phyloP scores from a whole-genome alignment of 129 eudicot species.

The Oenanthe sinensis region DNA sequence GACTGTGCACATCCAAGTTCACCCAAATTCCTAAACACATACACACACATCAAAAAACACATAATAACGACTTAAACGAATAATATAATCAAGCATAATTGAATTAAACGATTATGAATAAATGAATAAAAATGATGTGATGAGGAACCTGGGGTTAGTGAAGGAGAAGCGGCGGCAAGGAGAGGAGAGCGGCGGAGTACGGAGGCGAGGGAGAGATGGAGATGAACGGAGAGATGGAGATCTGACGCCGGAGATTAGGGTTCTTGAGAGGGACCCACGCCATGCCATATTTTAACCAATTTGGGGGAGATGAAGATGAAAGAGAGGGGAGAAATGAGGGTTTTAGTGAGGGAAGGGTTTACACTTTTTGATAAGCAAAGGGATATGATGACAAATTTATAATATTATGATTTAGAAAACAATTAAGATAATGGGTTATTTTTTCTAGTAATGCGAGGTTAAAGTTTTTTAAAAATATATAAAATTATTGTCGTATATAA shows the following conservation, averaged over 20 bases:
- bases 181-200: slow-evolving; percentile 43
- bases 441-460: no score
- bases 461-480: no score
- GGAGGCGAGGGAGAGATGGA: slow-evolving; percentile 41
- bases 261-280: slow-evolving; percentile 75
- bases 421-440: no score
- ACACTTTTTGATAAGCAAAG: neutral
- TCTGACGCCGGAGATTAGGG: slow-evolving; percentile 65
- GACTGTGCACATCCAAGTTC: slow-evolving; percentile 71
- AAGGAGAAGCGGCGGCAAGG: slow-evolving; percentile 28
- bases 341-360: neutral
- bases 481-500: no score
- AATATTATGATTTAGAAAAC: no score
- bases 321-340: neutral
- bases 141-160: slow-evolving; percentile 32
- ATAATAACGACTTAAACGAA: no score
- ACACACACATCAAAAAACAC: neutral
- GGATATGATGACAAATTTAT: no score
- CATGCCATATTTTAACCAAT: slow-evolving; percentile 49
- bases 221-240: slow-evolving; percentile 57
- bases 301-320: neutral
- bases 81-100: neutral
- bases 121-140: no score
- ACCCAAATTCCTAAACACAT: slow-evolving; percentile 52
- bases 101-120: no score